phyloP scores from a whole-genome alignment of 2,329 filamentous ascomycete genomes.

The Didymella pinodella region DNA sequence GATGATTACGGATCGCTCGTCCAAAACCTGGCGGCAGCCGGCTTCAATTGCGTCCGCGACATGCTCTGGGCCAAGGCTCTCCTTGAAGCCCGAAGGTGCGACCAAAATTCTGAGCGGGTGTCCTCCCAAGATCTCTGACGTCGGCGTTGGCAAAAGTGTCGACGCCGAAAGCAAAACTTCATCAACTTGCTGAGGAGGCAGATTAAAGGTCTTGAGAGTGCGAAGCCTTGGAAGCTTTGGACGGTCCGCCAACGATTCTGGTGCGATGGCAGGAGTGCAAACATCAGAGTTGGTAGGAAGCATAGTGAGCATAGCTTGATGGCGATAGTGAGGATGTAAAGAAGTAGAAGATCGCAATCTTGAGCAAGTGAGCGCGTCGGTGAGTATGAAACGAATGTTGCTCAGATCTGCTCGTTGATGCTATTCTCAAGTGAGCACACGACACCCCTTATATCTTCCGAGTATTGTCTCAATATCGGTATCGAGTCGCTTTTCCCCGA shows the following conservation, averaged over 20 bases:
- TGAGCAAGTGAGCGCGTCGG: conserved; percentile 1
- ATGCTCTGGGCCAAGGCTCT: conserved; percentile 59
- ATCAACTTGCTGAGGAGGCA: conserved; percentile 29
- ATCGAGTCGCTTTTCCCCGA: conserved; percentile 5
- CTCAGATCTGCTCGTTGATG: conserved; percentile 12
- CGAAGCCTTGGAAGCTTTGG: conserved; percentile 30
- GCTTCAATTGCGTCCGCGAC: conserved; percentile 61
- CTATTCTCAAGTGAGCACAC: conserved; percentile 18
- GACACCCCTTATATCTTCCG: conserved; percentile 29
- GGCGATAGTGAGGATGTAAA: not conserved
- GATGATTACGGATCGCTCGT: conserved; percentile 51
- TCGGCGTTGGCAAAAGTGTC: conserved; percentile 28
- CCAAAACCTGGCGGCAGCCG: conserved; percentile 56
- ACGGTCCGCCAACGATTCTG: conserved; percentile 13
- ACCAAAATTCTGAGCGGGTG: conserved; percentile 54
- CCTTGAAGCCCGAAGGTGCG: conserved; percentile 64
- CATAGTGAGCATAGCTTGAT: conserved; percentile 26
- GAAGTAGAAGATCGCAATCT: not conserved
- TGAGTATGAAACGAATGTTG: conserved; percentile 17
- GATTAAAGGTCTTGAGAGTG: conserved; percentile 34
- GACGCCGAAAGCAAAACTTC: conserved; percentile 30
- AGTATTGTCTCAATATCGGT: not conserved
- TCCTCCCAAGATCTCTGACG: conserved; percentile 31
- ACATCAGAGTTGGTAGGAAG: conserved; percentile 15
- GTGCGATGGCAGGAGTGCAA: conserved; percentile 6